Base-by-base conservation (phyloP, 352 stramenopile genomes). In the Globisporangium okanoganense region DNA sequence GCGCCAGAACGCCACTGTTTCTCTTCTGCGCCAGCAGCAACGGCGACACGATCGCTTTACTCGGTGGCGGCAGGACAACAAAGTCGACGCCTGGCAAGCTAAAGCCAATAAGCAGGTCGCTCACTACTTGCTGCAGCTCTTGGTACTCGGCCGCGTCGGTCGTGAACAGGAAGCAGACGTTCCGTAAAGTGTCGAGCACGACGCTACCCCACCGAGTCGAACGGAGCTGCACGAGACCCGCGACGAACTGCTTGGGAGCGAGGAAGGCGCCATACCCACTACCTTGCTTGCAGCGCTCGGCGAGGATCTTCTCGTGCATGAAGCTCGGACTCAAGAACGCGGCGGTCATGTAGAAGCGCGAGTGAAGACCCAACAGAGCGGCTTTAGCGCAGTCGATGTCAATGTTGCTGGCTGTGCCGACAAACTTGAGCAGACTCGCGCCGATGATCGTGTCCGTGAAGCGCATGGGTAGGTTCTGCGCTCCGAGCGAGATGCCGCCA, bases 341-440 rank as follows among this genome's bases (percentile, higher is more conserved):
- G 10, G 47, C 36, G 7, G 5, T 52, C 9, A n/a, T 27, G 8
- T 61, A 31, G 55, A 61, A 61, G 16, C 43, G 43, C 29, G 52
- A 44, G 24, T 58, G 52, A 22, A 58, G 24, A 16, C 14, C 20
- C 24, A 58, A 16, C 13, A 58, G 29, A n/a, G 44, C 44, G 27
- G 55, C 55, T 52, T 61, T 61, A 5, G 29, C n/a, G 27, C 55
- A 61, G 29, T 61, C 55, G 18, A 52, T n/a, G 55, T 61, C 55
- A 6, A 61, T 20, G n/a, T 38, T 50, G 44, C 20, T 31, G 33
- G 50, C 36, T 2, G 16, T 22, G 18, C 14, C 13, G 24, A 12
- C 52, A 36, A 63, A 49, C 1, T 63, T 45, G 33, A 56, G 33
- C 2, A 63, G 35, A 18, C 13, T 43, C 2, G 45, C 13, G 22